These are phyloP conservation scores for Phragmites australis DNA, from an alignment of 176 grass and related monocot genomes.

Conservation along the genomic window DNA sequence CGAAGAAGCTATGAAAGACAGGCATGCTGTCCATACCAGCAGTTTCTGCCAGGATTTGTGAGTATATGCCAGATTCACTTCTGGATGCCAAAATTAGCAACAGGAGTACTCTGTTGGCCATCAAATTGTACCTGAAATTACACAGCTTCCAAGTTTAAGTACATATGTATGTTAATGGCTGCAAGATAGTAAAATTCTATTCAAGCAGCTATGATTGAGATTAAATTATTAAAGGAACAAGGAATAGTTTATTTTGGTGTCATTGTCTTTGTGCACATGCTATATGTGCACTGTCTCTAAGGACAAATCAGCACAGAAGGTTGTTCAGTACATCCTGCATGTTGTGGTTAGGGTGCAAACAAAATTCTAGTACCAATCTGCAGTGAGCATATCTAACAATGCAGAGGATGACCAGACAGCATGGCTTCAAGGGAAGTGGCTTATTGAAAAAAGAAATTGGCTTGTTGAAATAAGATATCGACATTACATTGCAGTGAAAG, in stretches of 20 bases:
- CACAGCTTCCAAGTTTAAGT: background rate
- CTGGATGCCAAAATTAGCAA: constrained; percentile 85
- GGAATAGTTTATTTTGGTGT: background rate
- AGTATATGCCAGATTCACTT: constrained; percentile 73
- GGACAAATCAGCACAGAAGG: constrained; percentile 16
- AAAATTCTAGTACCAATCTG: background rate
- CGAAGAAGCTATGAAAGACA: constrained; percentile 10
- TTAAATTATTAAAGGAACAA: constrained; percentile 13
- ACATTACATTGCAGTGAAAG: background rate
- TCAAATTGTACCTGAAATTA: constrained; percentile 94
- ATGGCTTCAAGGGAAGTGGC: background rate
- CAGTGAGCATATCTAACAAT: background rate
- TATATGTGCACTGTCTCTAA: background rate
- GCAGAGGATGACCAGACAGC: background rate
- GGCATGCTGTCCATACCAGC: constrained; percentile 57
- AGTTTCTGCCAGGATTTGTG: constrained; percentile 71
- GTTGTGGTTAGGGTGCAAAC: background rate
- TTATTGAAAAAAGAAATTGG: background rate
- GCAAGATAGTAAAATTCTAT: constrained; percentile 12
- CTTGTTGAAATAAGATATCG: background rate
- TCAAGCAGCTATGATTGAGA: constrained; percentile 19
- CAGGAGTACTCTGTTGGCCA: constrained; percentile 93
- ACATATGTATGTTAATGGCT: constrained; percentile 5
- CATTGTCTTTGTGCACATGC: background rate
- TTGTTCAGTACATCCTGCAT: background rate